These are phyloP conservation scores for Boechera stricta DNA, from an alignment of 345 rosid species.

Conservation along the genomic window DNA sequence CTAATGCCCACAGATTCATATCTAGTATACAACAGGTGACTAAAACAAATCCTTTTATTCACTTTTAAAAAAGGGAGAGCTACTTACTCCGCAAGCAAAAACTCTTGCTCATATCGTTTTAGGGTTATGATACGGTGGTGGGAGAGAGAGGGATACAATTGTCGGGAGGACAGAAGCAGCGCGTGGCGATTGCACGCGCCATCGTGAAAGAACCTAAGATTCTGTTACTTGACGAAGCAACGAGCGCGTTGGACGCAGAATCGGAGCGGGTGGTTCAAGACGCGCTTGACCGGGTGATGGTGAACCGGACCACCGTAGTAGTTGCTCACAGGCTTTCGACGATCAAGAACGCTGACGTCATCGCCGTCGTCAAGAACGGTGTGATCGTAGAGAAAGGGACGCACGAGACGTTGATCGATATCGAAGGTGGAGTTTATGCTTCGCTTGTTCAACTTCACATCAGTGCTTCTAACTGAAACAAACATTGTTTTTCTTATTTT, in stretches of 20 bases:
- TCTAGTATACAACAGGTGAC: constrained; percentile 54
- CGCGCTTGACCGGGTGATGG: constrained; percentile 55
- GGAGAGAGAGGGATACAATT: constrained; percentile 72
- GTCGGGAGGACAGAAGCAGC: constrained; percentile 75
- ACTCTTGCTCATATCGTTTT: not conserved
- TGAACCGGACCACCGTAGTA: constrained; percentile 54
- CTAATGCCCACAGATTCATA: constrained; percentile 68
- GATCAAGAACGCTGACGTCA: constrained; percentile 60
- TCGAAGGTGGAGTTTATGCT: constrained; percentile 59
- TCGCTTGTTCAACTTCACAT: constrained; percentile 58
- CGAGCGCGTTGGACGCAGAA: constrained; percentile 76
- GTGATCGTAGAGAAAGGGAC: constrained; percentile 67
- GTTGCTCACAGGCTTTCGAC: constrained; percentile 83
- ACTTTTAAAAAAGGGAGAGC: not conserved
- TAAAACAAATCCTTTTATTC: not conserved
- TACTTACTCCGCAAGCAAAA: not conserved
- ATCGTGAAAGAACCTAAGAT: constrained; percentile 63
- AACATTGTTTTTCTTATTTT: not conserved
- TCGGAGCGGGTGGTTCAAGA: constrained; percentile 59
- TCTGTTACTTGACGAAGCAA: constrained; percentile 75
- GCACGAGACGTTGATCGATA: constrained; percentile 54
- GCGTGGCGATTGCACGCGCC: constrained; percentile 78
- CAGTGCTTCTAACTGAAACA: not conserved
- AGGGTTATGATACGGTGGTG: constrained; percentile 68
- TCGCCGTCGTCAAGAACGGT: constrained; percentile 70